These are phyloP conservation scores for Lepidium africanum DNA, from an alignment of 345 rosid genomes.

Conservation along the genomic window DNA sequence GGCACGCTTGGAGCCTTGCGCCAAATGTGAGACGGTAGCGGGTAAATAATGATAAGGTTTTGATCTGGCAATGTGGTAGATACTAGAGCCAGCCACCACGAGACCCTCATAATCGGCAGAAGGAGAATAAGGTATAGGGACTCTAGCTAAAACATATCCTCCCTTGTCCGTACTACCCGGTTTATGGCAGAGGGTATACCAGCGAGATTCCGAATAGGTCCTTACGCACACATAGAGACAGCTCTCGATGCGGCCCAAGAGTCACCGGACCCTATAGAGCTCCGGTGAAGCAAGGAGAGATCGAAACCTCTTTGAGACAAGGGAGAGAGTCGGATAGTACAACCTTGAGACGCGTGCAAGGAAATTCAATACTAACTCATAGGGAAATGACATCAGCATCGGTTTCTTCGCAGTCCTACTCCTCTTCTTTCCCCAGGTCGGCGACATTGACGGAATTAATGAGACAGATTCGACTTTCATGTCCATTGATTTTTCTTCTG, in stretches of 20 bases:
- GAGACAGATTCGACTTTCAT: too few relatives aligned
- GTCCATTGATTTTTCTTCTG: too few relatives aligned
- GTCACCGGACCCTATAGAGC: constrained; percentile 41
- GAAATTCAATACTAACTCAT: constrained; percentile 48
- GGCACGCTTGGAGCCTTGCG: constrained; percentile 39
- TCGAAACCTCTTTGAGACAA: constrained; percentile 45
- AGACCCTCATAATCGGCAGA: neutral
- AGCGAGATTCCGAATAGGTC: constrained; percentile 18
- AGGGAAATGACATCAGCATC: constrained; percentile 26
- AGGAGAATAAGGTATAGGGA: constrained; percentile 19
- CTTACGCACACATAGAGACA: constrained; percentile 44
- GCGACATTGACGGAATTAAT: too few relatives aligned
- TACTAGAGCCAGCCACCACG: constrained; percentile 16
- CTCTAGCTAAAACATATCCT: neutral
- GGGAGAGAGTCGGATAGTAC: constrained; percentile 41
- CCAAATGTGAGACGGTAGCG: constrained; percentile 49
- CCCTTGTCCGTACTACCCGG: neutral
- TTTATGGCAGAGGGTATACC: constrained; percentile 34
- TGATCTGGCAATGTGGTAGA: constrained; percentile 50
- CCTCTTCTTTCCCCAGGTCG: too few relatives aligned
- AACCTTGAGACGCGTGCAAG: constrained; percentile 33
- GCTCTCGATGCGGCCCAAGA: constrained; percentile 18
- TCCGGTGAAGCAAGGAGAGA: constrained; percentile 40
- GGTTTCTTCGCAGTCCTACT: too few relatives aligned
- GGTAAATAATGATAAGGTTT: constrained; percentile 20